A percentile compares a stretch with the other conserved stretches of the same genome.
phyloP scores from a whole-genome alignment of 169 alveolate species.

The Plasmodium coatneyi region DNA sequence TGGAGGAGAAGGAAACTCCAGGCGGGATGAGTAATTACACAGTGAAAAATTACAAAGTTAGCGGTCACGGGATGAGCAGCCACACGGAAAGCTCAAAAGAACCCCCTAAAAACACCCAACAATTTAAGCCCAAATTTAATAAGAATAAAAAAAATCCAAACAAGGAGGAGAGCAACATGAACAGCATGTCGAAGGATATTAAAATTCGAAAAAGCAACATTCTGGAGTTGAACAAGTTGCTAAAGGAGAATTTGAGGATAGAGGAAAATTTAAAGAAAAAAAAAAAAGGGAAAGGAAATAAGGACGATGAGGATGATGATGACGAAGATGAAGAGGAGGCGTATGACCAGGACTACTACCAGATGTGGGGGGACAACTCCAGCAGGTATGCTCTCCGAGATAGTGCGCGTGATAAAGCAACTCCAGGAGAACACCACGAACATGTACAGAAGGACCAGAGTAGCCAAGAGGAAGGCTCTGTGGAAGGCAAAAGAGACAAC shows the following conservation, averaged over 20 bases:
- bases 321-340: neutral
- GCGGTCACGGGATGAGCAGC: neutral
- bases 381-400: neutral
- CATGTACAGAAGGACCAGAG: neutral
- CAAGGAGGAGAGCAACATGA: neutral
- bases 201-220: conserved; percentile 38
- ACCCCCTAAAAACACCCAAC: neutral
- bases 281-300: neutral
- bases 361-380: neutral
- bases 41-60: neutral
- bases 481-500: neutral
- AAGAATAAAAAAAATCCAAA: conserved; percentile 8
- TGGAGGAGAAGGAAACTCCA: neutral
- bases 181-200: conserved; percentile 4
- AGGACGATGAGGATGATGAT: neutral
- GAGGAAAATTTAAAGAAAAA: conserved; percentile 36
- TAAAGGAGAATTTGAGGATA: conserved; percentile 24
- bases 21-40: neutral
- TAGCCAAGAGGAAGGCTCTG: conserved; percentile 12
- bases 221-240: conserved; percentile 18
- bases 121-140: conserved; percentile 4
- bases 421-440: neutral
- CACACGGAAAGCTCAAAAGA: neutral
- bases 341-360: neutral
- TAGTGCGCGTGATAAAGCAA: neutral